Evolutionary conservation across 202 grass and related monocot genomes (phyloP).

Genomic region (Elaeis oleifera): DNA sequence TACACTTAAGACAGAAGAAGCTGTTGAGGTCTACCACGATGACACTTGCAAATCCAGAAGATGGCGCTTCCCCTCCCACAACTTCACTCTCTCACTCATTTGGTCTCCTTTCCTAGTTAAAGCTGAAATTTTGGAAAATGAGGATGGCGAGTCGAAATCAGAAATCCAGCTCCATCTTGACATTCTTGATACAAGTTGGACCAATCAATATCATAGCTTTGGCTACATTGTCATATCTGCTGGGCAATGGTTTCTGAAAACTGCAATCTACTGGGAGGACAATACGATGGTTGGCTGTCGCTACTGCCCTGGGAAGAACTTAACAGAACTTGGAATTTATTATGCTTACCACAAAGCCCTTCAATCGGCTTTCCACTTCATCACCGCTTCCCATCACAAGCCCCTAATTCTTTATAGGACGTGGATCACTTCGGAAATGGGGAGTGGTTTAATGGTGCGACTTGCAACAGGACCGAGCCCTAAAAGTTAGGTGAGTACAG

Average conservation of each 20-base stretch:
- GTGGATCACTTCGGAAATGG: conserved; percentile 75
- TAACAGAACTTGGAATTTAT: conserved; percentile 36
- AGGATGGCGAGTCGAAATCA: conserved; percentile 53
- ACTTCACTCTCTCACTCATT: conserved; percentile 61
- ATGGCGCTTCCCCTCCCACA: conserved; percentile 66
- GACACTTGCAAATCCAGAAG: conserved; percentile 50
- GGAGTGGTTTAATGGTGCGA: conserved; percentile 69
- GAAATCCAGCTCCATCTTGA: conserved; percentile 61
- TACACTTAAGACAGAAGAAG: conserved; percentile 67
- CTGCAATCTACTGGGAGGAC: conserved; percentile 60
- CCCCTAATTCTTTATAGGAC: conserved; percentile 67
- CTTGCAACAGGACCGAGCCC: conserved; percentile 52
- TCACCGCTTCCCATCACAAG: conserved; percentile 42
- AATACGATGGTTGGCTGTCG: conserved; percentile 50
- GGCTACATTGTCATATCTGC: conserved; percentile 69
- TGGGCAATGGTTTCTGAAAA: conserved; percentile 90
- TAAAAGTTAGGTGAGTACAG: conserved; percentile 42
- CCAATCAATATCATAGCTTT: conserved; percentile 42
- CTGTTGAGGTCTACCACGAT: conserved; percentile 63
- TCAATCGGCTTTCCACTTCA: conserved; percentile 42
- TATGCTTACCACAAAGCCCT: conserved; percentile 42
- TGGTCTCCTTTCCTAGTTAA: conserved; percentile 70
- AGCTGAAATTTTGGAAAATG: conserved; percentile 78
- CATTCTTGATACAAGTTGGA: conserved; percentile 50
- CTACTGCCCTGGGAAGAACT: conserved; percentile 45